Evolutionary conservation across 345 rosid genomes (phyloP).

Genomic region (Raphanus sativus): DNA sequence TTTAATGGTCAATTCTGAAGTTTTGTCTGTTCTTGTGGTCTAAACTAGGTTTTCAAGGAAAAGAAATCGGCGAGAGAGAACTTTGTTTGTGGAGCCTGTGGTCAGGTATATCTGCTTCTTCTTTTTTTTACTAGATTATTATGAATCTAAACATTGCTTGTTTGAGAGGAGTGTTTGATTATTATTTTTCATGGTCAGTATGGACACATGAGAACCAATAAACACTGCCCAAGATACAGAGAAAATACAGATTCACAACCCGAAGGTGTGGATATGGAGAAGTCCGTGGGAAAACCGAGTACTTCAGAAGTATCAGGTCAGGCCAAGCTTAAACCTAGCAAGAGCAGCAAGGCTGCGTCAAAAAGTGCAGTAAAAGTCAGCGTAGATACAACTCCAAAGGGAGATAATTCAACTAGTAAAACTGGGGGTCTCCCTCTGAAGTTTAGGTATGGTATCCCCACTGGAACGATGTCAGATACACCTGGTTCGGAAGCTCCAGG

Average conservation of each 20-base stretch:
- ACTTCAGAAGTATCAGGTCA: constrained; percentile 55
- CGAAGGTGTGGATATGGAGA: constrained; percentile 59
- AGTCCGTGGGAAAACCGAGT: constrained; percentile 52
- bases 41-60: constrained; percentile 68
- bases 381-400: constrained; percentile 52
- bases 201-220: constrained; percentile 99
- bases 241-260: constrained; percentile 69
- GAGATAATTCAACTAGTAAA: constrained; percentile 53
- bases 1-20: constrained; percentile 16
- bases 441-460: constrained; percentile 62
- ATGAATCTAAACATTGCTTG: constrained; percentile 1
- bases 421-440: constrained; percentile 67
- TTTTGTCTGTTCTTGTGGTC: constrained; percentile 10
- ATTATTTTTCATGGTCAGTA: constrained; percentile 51
- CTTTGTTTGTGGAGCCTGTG: constrained; percentile 95
- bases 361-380: constrained; percentile 52
- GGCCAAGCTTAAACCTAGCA: constrained; percentile 52
- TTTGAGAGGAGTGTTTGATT: constrained; percentile 16
- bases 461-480: constrained; percentile 56
- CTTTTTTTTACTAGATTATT: constrained; percentile 21
- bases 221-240: constrained; percentile 89
- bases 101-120: constrained; percentile 57
- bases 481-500: constrained; percentile 46
- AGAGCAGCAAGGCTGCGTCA: constrained; percentile 53
- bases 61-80: constrained; percentile 96